Evolutionary conservation across 345 rosid species (phyloP).

Genomic region (Eutrema yunnanense): DNA sequence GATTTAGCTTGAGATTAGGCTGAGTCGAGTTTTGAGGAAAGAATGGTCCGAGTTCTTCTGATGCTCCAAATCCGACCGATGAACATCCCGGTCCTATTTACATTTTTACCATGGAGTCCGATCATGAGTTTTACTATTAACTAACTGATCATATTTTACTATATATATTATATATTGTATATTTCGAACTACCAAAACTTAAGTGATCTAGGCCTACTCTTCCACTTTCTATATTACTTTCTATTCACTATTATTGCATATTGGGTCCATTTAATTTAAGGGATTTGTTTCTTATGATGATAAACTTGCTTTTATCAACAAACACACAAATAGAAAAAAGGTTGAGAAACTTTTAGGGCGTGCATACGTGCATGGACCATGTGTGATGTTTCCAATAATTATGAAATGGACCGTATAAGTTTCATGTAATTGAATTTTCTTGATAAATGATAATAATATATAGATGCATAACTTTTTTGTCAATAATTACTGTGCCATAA

Average conservation of each 20-base stretch:
- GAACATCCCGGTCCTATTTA: constrained; percentile 77
- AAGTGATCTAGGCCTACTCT: background rate
- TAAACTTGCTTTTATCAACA: constrained; percentile 6
- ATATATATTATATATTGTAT: background rate
- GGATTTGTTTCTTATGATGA: constrained; percentile 18
- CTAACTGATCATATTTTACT: background rate
- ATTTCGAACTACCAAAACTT: constrained; percentile 4
- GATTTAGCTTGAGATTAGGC: constrained; percentile 48
- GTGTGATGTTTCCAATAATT: constrained; percentile 15
- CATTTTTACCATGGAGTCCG: background rate
- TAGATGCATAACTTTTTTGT: constrained; percentile 17
- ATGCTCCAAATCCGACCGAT: constrained; percentile 65
- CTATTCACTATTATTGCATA: background rate
- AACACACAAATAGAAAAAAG: constrained; percentile 4
- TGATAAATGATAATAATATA: background rate
- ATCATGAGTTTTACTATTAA: background rate
- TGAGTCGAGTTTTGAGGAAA: constrained; percentile 46
- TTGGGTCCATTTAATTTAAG: constrained; percentile 18
- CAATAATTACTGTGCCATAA: constrained; percentile 20
- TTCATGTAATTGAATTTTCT: constrained; percentile 26
- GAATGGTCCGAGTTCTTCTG: constrained; percentile 85
- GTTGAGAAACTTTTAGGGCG: constrained; percentile 24
- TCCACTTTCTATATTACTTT: background rate
- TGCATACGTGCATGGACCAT: constrained; percentile 41
- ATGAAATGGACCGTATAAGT: constrained; percentile 21